A percentile compares a stretch with the other conserved stretches of the same genome.
Evolutionary conservation across 2,329 filamentous ascomycete genomes (phyloP).

Genomic region (Zymoseptoria ardabiliae): DNA sequence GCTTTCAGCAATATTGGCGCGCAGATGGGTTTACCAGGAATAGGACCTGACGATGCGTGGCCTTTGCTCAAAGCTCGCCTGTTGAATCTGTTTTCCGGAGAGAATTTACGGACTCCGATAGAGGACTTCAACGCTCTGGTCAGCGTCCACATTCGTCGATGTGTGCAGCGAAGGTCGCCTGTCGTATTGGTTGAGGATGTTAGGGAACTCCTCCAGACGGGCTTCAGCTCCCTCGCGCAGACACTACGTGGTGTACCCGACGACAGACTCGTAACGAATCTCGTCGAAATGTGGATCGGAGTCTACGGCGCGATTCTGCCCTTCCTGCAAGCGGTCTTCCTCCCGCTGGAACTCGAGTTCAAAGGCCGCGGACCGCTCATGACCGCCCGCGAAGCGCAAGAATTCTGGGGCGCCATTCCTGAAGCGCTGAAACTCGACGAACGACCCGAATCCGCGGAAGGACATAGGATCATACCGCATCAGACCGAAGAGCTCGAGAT

Average conservation of each 20-base stretch:
- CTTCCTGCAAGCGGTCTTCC: slow-evolving; percentile 90
- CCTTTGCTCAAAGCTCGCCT: slow-evolving; percentile 69
- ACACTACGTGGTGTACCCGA: slow-evolving; percentile 72
- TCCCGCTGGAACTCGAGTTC: slow-evolving; percentile 90
- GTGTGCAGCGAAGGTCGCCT: slow-evolving; percentile 65
- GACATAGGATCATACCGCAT: slow-evolving; percentile 31
- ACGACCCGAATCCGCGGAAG: slow-evolving; percentile 34
- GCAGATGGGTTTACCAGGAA: slow-evolving; percentile 41
- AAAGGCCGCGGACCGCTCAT: slow-evolving; percentile 75
- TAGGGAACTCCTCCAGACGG: slow-evolving; percentile 66
- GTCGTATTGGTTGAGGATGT: slow-evolving; percentile 68
- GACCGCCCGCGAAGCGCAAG: slow-evolving; percentile 67
- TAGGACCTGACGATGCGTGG: slow-evolving; percentile 68
- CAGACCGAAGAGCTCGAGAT: slow-evolving; percentile 66
- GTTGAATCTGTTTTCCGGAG: slow-evolving; percentile 71
- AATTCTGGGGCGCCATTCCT: slow-evolving; percentile 79
- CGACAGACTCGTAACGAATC: slow-evolving; percentile 77
- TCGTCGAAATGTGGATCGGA: slow-evolving; percentile 91
- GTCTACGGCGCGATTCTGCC: slow-evolving; percentile 86
- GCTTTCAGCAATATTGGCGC: slow-evolving; percentile 39
- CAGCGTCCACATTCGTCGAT: slow-evolving; percentile 69
- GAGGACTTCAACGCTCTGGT: slow-evolving; percentile 79
- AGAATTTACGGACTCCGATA: slow-evolving; percentile 69
- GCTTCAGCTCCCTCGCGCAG: slow-evolving; percentile 79
- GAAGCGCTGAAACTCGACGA: slow-evolving; percentile 34